A percentile compares a stretch with the other conserved stretches of the same genome.
These are phyloP conservation scores for Mucor sp. DNA, from an alignment of 371 early-diverging fungal species.

Conservation along the genomic window DNA sequence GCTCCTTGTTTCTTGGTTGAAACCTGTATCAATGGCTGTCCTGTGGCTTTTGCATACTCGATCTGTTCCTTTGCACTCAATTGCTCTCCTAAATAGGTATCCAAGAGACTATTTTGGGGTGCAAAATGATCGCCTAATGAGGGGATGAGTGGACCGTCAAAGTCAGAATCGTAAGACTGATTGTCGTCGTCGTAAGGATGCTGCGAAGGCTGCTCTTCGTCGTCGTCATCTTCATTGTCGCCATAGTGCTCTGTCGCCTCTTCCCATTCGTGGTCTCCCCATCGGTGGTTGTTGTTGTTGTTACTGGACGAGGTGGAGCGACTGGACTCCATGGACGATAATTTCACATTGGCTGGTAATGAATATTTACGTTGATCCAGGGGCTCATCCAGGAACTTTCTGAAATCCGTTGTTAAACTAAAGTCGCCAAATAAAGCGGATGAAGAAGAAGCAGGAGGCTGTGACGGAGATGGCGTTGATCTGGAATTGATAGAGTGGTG, in stretches of 20 bases:
- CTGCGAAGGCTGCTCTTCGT: constrained; percentile 10
- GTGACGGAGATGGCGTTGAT: not conserved
- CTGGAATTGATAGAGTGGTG: not conserved
- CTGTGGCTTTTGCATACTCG: constrained; percentile 49
- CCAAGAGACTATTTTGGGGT: constrained; percentile 45
- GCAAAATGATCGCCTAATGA: constrained; percentile 51
- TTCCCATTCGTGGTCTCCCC: constrained; percentile 16
- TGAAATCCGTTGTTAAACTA: constrained; percentile 38
- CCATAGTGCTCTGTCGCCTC: not conserved
- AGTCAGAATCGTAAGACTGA: constrained; percentile 25
- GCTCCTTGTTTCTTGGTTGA: constrained; percentile 38
- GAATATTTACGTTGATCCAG: constrained; percentile 35
- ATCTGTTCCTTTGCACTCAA: constrained; percentile 53
- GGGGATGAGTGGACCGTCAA: constrained; percentile 46
- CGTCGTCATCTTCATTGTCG: constrained; percentile 16
- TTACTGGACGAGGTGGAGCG: constrained; percentile 14
- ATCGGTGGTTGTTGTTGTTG: not conserved
- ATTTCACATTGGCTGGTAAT: constrained; percentile 21
- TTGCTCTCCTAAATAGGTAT: constrained; percentile 46
- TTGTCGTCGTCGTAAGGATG: constrained; percentile 36
- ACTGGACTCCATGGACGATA: constrained; percentile 9
- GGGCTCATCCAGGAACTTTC: constrained; percentile 36
- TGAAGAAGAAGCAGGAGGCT: constrained; percentile 7
- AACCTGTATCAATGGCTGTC: constrained; percentile 53
- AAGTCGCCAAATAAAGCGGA: constrained; percentile 51